Evolutionary conservation across 805 yeast species (phyloP).

Genomic region (Grigorovia jiainica): DNA sequence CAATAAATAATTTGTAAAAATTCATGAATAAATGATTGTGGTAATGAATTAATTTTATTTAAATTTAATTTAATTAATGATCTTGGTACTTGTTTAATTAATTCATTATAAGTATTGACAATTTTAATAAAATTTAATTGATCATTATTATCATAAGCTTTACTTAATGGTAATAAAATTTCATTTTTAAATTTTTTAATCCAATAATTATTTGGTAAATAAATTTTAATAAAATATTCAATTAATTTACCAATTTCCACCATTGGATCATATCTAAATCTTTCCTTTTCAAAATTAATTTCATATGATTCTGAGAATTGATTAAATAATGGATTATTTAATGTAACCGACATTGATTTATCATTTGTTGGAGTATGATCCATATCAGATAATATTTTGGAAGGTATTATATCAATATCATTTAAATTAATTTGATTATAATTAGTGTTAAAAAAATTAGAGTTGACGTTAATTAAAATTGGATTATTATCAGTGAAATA

Average conservation of each 20-base stretch:
- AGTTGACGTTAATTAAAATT: background rate
- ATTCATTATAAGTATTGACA: constrained; percentile 37
- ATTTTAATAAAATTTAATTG: constrained; percentile 21
- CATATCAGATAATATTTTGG: background rate
- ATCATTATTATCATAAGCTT: constrained; percentile 23
- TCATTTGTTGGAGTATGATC: background rate
- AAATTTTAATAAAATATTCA: constrained; percentile 19
- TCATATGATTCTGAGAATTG: constrained; percentile 20
- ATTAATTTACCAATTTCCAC: constrained; percentile 25
- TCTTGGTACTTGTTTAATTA: constrained; percentile 31
- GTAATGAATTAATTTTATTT: constrained; percentile 26
- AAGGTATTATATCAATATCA: background rate
- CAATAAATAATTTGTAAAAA: constrained; percentile 63
- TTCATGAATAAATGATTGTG: constrained; percentile 45
- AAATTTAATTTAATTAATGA: constrained; percentile 27
- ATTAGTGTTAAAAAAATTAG: background rate
- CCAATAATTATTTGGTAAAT: constrained; percentile 13
- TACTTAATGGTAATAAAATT: constrained; percentile 15
- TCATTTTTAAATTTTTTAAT: constrained; percentile 6
- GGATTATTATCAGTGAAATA: background rate
- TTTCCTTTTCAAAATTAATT: constrained; percentile 13
- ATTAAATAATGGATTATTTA: constrained; percentile 16
- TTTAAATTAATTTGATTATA: background rate
- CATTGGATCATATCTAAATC: constrained; percentile 23
- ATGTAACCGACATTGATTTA: constrained; percentile 4